phyloP scores from a whole-genome alignment of 208 protist genomes.

The Strigomonas culicis region DNA sequence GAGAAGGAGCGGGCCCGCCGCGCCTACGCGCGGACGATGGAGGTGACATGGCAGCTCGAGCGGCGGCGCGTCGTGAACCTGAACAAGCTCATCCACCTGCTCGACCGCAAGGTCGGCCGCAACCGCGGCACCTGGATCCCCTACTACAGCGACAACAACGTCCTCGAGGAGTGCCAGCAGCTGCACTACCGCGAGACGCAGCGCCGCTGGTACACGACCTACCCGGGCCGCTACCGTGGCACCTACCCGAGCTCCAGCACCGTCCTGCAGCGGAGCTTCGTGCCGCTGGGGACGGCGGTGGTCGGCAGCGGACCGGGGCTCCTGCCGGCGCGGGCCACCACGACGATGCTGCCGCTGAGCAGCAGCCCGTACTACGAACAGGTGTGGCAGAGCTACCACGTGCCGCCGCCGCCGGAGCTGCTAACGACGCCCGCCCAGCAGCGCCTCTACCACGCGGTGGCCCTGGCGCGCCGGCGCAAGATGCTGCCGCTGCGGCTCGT shows the following conservation, averaged over 20 bases:
- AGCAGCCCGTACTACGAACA: neutral
- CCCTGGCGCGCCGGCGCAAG: slow-evolving; percentile 46
- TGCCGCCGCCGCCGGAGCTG: too few relatives aligned
- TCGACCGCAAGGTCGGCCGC: slow-evolving; percentile 63
- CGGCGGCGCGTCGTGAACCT: slow-evolving; percentile 64
- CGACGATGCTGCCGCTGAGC: slow-evolving; percentile 2
- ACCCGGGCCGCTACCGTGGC: too few relatives aligned
- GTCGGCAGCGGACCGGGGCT: neutral
- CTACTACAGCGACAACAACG: slow-evolving; percentile 61
- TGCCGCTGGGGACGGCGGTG: too few relatives aligned
- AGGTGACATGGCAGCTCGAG: slow-evolving; percentile 66
- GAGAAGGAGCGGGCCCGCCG: slow-evolving; percentile 35
- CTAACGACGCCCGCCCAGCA: slow-evolving; percentile 14
- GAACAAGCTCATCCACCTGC: slow-evolving; percentile 64
- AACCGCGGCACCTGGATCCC: slow-evolving; percentile 59
- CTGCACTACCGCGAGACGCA: neutral
- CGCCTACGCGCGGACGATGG: slow-evolving; percentile 25
- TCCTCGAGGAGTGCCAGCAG: slow-evolving; percentile 29
- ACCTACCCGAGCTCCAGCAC: too few relatives aligned
- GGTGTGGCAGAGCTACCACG: too few relatives aligned
- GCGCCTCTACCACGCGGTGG: slow-evolving; percentile 56
- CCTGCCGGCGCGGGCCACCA: neutral
- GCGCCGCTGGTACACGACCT: neutral
- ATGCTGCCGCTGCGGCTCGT: slow-evolving; percentile 65
- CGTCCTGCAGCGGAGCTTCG: too few relatives aligned